Conservation (phyloP, 2,329 filamentous ascomycete genomes). For the Neurospora sp. region DNA sequence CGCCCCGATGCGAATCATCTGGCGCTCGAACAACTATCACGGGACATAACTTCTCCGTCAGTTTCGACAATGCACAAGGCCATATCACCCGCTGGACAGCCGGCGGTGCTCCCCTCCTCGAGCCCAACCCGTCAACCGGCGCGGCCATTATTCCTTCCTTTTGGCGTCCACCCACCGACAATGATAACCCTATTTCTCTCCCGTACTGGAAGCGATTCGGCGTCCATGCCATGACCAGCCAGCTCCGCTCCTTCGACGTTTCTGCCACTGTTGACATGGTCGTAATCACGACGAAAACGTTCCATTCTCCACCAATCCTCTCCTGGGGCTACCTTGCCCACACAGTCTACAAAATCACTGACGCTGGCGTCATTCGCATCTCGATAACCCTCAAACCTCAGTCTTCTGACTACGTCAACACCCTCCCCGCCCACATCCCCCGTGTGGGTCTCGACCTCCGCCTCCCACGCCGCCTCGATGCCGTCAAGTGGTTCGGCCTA, state of each 20-base stretch:
- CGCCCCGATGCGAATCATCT: constrained; percentile 14
- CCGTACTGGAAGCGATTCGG: constrained; percentile 48
- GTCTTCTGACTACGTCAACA: constrained; percentile 29
- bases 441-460: constrained; percentile 51
- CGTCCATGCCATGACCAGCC: constrained; percentile 34
- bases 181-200: constrained; percentile 44
- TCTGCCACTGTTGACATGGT: constrained; percentile 17
- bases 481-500: constrained; percentile 49
- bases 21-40: constrained; percentile 18
- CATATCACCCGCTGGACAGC: constrained; percentile 32
- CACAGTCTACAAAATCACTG: constrained; percentile 41
- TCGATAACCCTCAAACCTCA: constrained; percentile 30
- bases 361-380: constrained; percentile 34
- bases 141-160: constrained; percentile 37
- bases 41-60: constrained; percentile 27
- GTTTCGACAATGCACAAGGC: constrained; percentile 36
- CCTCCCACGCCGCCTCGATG: constrained; percentile 34
- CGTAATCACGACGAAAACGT: constrained; percentile 33
- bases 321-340: constrained; percentile 45
- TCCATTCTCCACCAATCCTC: constrained; percentile 48
- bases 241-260: constrained; percentile 32
- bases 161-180: constrained; percentile 57
- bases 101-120: constrained; percentile 25
- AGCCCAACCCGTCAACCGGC: constrained; percentile 23
- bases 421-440: constrained; percentile 41